These are phyloP conservation scores for Blastomyces emzantsi DNA, from an alignment of 2,329 filamentous ascomycete species.

Conservation along the genomic window DNA sequence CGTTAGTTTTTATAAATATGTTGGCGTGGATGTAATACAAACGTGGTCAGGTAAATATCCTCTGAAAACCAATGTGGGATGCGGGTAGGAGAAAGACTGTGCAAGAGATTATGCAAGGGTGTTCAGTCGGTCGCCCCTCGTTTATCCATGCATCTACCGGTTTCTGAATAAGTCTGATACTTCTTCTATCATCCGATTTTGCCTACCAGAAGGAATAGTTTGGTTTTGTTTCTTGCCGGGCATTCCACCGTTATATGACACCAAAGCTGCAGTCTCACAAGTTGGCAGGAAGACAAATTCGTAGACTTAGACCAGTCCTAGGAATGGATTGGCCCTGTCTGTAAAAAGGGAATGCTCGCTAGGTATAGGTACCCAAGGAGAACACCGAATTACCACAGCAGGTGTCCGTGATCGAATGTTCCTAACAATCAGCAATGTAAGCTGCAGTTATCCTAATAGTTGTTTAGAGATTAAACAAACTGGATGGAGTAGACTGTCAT, in stretches of 20 bases:
- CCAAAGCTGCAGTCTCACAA: background rate
- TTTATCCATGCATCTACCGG: background rate
- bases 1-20: background rate
- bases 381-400: background rate
- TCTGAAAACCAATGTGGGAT: too few species aligned
- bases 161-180: background rate
- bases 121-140: background rate
- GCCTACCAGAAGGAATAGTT: background rate
- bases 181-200: background rate
- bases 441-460: background rate
- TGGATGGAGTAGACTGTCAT: too few species aligned
- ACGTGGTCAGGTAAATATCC: background rate
- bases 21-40: too few species aligned
- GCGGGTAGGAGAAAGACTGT: background rate
- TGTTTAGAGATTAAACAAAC: background rate
- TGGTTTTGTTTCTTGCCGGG: background rate
- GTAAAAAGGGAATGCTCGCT: background rate
- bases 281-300: background rate
- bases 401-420: background rate
- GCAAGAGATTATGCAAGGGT: background rate
- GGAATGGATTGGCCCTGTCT: background rate
- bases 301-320: background rate
- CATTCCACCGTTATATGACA: background rate
- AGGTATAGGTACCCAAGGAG: background rate
- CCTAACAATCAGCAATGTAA: background rate